Evolutionary conservation across 2,329 filamentous ascomycete genomes (phyloP), one percentile per base, ranked within the genome.

Genomic region (Aspergillus clavatus): DNA sequence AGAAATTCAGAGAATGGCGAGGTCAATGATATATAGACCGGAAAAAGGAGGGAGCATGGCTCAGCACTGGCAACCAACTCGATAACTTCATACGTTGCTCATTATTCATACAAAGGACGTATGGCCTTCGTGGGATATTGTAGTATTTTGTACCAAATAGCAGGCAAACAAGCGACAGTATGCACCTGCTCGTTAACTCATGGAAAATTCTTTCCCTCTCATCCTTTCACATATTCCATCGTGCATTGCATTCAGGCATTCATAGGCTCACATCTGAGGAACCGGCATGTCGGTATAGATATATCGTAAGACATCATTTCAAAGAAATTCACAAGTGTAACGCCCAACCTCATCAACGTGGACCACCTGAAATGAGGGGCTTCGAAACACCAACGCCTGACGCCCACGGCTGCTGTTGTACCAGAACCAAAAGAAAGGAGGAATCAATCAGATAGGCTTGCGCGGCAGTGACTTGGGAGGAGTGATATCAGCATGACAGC

Each of bases 401-500:
- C 44, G 46, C 48, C 47, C 41, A n/a, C n/a, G n/a, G n/a, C 38
- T 45, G 50, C 48, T 46, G 3, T 16, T 21, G 27, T 19, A 29
- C 22, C 7, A 14, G 16, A 12, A 24, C 18, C 22, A 43, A 36
- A 36, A 8, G 19, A 40, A 41, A 26, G 35, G n/a, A 33, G n/a
- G 2, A 7, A 28, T 37, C 11, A 39, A 35, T 50, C 42, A 56
- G 41, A 55, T 46, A 4, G 48, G 40, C 22, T 55, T 55, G 40
- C 52, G 52, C 11, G 48, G 35, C 5, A 35, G 12, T 5, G 41
- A 23, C 33, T 54, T 42, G 0, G 50, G 42, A 23, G 54, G 43
- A 12, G 52, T 41, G 5, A 58, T 48, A 16, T 57, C 54, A 11
- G 45, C 50, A 19, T 58, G 53, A 22, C 60, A 63, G 27, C 55